Conservation (phyloP, 2,329 filamentous ascomycete genomes). For the Talaromyces sp. region DNA sequence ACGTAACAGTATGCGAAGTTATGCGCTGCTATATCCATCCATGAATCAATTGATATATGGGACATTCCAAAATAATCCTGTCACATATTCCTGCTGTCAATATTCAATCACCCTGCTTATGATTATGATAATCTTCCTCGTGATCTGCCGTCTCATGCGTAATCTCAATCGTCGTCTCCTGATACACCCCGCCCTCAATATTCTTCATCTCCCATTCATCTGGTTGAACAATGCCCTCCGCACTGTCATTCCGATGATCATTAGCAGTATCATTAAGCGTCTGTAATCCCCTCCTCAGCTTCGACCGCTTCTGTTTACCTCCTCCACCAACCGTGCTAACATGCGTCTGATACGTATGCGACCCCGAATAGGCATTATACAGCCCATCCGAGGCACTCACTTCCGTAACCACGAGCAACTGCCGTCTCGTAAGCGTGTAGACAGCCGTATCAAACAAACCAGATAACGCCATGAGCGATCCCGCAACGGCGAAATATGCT, state of each 20-base stretch:
- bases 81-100: no score
- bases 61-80: no score
- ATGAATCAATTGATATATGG: no score
- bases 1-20: no score
- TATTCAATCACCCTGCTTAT: no score
- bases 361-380: neutral
- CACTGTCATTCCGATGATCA: conserved; percentile 34
- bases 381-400: conserved; percentile 22
- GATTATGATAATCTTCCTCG: neutral
- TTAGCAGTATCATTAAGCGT: conserved; percentile 27
- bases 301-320: neutral
- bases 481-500: conserved; percentile 53
- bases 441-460: conserved; percentile 59
- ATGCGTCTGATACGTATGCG: neutral
- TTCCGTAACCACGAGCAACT: conserved; percentile 54
- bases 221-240: conserved; percentile 43
- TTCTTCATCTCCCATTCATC: conserved; percentile 27
- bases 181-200: conserved; percentile 39
- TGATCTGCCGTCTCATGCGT: conserved; percentile 34
- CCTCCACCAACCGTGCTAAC: neutral
- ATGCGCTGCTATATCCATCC: no score
- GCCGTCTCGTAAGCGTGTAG: conserved; percentile 58
- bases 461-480: conserved; percentile 57
- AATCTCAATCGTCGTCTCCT: conserved; percentile 47
- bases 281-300: conserved; percentile 22